Percentiles rank a stretch among this genome's conserved stretches.
Evolutionary conservation across 768 basidiomycete genomes (phyloP).

Genomic region (Auricularia sp.): DNA sequence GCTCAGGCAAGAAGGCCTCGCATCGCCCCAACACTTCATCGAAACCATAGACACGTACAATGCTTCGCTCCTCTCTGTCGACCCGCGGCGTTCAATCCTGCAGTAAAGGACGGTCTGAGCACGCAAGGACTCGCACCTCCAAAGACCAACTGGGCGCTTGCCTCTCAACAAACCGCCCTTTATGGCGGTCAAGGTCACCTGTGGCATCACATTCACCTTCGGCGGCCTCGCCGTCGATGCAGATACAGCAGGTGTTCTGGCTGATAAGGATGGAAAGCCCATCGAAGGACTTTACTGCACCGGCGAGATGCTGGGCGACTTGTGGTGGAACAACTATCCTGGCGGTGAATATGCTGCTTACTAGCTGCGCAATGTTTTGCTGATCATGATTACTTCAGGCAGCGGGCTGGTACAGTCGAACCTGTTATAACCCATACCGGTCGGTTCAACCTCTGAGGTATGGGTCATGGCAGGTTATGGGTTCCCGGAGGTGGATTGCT

Average conservation of each 20-base stretch:
- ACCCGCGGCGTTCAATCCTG: conserved; percentile 49
- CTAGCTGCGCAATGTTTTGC: background rate
- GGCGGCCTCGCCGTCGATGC: conserved; percentile 56
- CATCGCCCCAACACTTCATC: conserved; percentile 31
- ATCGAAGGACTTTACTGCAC: conserved; percentile 53
- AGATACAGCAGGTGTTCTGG: conserved; percentile 40
- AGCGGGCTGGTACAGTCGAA: conserved; percentile 59
- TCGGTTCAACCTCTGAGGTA: no score
- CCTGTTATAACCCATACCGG: no score
- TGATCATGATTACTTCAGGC: conserved; percentile 12
- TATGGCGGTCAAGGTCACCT: conserved; percentile 56
- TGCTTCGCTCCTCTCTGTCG: background rate
- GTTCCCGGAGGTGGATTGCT: no score
- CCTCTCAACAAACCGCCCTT: conserved; percentile 42
- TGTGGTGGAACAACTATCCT: conserved; percentile 59
- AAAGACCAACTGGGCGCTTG: conserved; percentile 64
- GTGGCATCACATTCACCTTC: conserved; percentile 67
- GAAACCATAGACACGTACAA: conserved; percentile 43
- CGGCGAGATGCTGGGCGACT: conserved; percentile 58
- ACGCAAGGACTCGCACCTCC: conserved; percentile 37
- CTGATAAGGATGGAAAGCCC: conserved; percentile 25
- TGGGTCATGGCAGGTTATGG: no score
- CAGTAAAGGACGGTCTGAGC: conserved; percentile 51
- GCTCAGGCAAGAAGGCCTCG: conserved; percentile 29
- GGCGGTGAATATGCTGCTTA: conserved; percentile 23